Evolutionary conservation across 2,329 filamentous ascomycete species (phyloP).

Genomic region (Blastomyces percursus): DNA sequence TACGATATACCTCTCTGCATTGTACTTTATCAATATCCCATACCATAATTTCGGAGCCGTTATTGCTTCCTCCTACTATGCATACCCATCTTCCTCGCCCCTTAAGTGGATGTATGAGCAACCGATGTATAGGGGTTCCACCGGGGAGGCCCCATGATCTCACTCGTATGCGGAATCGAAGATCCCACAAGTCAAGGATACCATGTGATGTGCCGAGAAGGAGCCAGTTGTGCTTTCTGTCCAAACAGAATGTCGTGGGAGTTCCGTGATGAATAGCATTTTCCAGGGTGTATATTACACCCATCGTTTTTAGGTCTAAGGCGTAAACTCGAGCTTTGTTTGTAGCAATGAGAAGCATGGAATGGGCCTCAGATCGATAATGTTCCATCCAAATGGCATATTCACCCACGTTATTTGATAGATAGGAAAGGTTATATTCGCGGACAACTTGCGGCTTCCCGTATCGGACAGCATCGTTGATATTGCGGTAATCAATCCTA

Average conservation of each 20-base stretch:
- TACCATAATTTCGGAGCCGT: conserved; percentile 73
- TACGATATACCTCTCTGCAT: conserved; percentile 79
- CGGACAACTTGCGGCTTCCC: conserved; percentile 65
- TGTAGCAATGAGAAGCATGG: conserved; percentile 76
- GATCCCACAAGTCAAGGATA: conserved; percentile 86
- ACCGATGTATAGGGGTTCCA: conserved; percentile 65
- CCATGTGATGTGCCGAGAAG: conserved; percentile 86
- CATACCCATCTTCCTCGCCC: conserved; percentile 76
- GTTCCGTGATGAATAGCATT: conserved; percentile 88
- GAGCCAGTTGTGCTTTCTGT: conserved; percentile 79
- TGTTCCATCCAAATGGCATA: conserved; percentile 86
- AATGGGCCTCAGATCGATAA: conserved; percentile 69
- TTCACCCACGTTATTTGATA: conserved; percentile 44
- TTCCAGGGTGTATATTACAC: conserved; percentile 62
- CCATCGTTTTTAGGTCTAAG: conserved; percentile 80
- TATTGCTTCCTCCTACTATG: conserved; percentile 74
- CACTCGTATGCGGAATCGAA: conserved; percentile 82
- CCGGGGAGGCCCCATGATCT: conserved; percentile 82
- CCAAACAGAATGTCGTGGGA: conserved; percentile 82
- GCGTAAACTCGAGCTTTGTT: conserved; percentile 74
- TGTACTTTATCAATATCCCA: conserved; percentile 90
- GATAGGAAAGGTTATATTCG: conserved; percentile 57
- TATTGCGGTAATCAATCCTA: conserved; percentile 58
- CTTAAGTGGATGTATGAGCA: conserved; percentile 67
- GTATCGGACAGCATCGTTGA: conserved; percentile 56